Base-by-base conservation (phyloP, 371 early-diverging fungal species). In the Lichtheimia ramosa region DNA sequence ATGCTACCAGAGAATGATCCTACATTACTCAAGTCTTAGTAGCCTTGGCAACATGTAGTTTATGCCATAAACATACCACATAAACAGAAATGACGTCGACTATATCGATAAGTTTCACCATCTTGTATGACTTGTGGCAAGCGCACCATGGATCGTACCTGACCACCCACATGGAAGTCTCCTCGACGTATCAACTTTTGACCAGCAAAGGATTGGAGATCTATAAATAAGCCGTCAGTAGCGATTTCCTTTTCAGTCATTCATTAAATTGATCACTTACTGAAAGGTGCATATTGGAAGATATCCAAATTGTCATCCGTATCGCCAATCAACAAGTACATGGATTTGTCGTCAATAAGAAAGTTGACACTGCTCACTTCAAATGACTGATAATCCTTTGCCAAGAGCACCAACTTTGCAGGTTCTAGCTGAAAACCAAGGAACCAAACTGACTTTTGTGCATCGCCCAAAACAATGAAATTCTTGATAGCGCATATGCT, bases 381-480 rank as follows among this genome's bases (percentile, higher is more conserved):
- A 91, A 81, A 74, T 1, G 88, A 71, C 59, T 87, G 83, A 59
- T 89, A 90, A 63, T 99, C 99, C 69, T 93, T 94, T 28, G 96
- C 96, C 16, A 99, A 68, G 42, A 96, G 70, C 3, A 85, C 84
- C 25, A 99, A 77, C 57, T 95, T 93, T 0, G 95, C 86, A 5
- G 98, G 98, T 28, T 97, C 96, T 55, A 96, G 94, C 87, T 99
- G 99, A 69, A 96, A 97, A 2, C 92, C 99, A 3, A 93, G 71
- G 59, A 99, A 96, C 91, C 93, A 94, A 3, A 96, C 83, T 10
- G 95, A 90, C 66, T 96, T 95, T 71, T 85, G 85, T 4, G 92
- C 84, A 70, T 99, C 99, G 21, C 95, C 95, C n/a, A 97, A 71
- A 12, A 97, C 69, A 61, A 99, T 84, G 49, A 94, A 91, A 63